Percentiles rank a stretch among this genome's conserved stretches.
Conservation (phyloP, 805 yeast species). For the Lipomyces starkeyi region DNA sequence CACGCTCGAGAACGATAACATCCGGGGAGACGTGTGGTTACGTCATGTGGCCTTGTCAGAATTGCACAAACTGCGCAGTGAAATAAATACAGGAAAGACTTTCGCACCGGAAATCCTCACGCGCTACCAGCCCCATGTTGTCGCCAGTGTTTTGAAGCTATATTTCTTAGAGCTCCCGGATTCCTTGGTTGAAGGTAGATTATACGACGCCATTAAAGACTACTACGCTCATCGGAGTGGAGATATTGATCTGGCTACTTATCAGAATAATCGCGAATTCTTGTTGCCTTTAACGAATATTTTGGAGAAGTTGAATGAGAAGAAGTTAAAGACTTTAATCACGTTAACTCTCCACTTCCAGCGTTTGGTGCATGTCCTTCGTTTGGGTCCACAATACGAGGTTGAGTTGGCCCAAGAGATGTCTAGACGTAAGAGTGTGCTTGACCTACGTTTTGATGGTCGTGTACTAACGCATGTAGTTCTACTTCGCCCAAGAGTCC, state of each 20-base stretch:
- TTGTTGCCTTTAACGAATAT: constrained; percentile 54
- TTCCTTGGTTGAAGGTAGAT: constrained; percentile 67
- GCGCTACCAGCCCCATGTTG: constrained; percentile 58
- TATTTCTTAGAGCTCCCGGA: constrained; percentile 82
- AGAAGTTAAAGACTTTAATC: constrained; percentile 78
- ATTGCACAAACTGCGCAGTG: constrained; percentile 65
- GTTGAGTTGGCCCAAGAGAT: constrained; percentile 64
- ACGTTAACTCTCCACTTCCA: constrained; percentile 78
- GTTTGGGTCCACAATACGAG: constrained; percentile 45
- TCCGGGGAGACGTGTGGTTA: constrained; percentile 71
- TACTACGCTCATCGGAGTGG: constrained; percentile 62
- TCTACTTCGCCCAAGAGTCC: constrained; percentile 59
- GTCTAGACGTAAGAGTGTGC: constrained; percentile 45
- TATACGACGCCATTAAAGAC: constrained; percentile 70
- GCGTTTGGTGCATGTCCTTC: constrained; percentile 61
- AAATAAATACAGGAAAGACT: constrained; percentile 51
- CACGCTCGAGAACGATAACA: constrained; percentile 64
- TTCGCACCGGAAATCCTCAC: constrained; percentile 44
- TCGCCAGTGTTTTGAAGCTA: constrained; percentile 72
- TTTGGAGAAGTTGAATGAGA: constrained; percentile 67
- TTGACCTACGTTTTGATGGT: neutral
- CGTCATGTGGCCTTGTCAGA: constrained; percentile 64
- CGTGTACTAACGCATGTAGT: constrained; percentile 47
- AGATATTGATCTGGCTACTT: constrained; percentile 40
- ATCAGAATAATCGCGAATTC: constrained; percentile 17